Evolutionary conservation across 1,139 yeast genomes (phyloP).

Genomic region (Candida mesenterica): DNA sequence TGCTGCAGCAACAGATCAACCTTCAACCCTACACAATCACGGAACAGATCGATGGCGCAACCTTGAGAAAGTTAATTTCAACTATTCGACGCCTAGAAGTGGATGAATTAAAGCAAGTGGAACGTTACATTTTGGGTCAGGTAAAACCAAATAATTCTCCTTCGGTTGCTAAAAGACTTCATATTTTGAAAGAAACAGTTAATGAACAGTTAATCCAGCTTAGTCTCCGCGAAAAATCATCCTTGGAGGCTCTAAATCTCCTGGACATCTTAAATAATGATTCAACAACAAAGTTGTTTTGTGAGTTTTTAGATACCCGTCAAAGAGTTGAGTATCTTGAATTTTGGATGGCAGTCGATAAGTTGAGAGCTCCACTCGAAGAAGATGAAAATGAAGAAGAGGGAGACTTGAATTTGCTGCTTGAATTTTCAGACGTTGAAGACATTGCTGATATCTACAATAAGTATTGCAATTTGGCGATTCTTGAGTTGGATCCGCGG

Average conservation of each 20-base stretch:
- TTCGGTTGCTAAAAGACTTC: conserved; percentile 12
- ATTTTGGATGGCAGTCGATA: conserved; percentile 68
- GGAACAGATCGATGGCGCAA: conserved; percentile 29
- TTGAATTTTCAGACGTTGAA: conserved; percentile 42
- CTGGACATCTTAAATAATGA: conserved; percentile 34
- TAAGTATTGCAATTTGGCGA: conserved; percentile 6
- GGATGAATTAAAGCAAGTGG: conserved; percentile 24
- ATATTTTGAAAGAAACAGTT: conserved; percentile 11
- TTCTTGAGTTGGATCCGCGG: conserved; percentile 9
- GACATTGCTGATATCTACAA: conserved; percentile 35
- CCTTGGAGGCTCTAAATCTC: conserved; percentile 13
- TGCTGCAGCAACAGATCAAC: conserved; percentile 8
- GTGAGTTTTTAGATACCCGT: conserved; percentile 54
- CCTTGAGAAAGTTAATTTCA: conserved; percentile 30
- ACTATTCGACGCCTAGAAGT: conserved; percentile 2
- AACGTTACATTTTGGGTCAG: conserved; percentile 20
- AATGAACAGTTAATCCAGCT: conserved; percentile 11
- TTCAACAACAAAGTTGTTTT: conserved; percentile 48
- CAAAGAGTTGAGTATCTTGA: conserved; percentile 46
- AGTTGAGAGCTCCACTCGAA: conserved; percentile 71
- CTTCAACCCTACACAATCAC: conserved; percentile 13
- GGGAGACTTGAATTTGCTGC: conserved; percentile 27
- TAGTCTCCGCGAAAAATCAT: conserved; percentile 4
- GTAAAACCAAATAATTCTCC: conserved; percentile 10
- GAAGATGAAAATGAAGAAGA: conserved; percentile 28